A percentile compares a stretch with the other conserved stretches of the same genome.
These are phyloP conservation scores for Chrysosporium queenslandicum DNA, from an alignment of 2,329 filamentous ascomycete species.

Conservation along the genomic window DNA sequence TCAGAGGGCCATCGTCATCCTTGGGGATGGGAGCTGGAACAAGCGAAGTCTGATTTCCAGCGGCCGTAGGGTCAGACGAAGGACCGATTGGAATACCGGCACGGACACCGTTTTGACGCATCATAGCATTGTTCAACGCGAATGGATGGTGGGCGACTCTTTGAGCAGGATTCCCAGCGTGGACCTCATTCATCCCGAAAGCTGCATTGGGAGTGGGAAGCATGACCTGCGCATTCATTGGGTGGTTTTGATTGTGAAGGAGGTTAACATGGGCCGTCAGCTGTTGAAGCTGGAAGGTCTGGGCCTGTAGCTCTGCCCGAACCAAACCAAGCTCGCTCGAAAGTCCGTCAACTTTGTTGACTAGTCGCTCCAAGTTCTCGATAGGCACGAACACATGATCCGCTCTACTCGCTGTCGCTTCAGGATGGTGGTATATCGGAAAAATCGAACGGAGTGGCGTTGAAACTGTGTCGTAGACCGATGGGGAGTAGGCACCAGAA, in stretches of 20 bases:
- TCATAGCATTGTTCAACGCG: background rate
- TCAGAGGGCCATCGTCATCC: background rate
- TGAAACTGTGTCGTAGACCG: constrained; percentile 4
- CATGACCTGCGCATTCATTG: background rate
- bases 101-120: background rate
- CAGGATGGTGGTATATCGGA: background rate
- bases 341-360: background rate
- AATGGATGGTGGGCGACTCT: background rate
- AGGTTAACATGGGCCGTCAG: constrained; percentile 6
- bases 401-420: background rate
- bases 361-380: constrained; percentile 1
- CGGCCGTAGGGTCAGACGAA: background rate
- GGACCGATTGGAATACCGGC: background rate
- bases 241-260: background rate
- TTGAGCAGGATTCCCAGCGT: background rate
- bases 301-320: constrained; percentile 5
- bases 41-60: background rate
- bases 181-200: background rate
- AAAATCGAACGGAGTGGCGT: constrained; percentile 1
- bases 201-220: constrained; percentile 9
- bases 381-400: background rate
- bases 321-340: constrained; percentile 10
- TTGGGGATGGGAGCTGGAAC: constrained; percentile 9
- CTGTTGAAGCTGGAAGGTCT: constrained; percentile 10
- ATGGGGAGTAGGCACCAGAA: constrained; percentile 7